These are phyloP conservation scores for Isoetes taiwanensis DNA, from an alignment of 75 land plant genomes.

Conservation along the genomic window DNA sequence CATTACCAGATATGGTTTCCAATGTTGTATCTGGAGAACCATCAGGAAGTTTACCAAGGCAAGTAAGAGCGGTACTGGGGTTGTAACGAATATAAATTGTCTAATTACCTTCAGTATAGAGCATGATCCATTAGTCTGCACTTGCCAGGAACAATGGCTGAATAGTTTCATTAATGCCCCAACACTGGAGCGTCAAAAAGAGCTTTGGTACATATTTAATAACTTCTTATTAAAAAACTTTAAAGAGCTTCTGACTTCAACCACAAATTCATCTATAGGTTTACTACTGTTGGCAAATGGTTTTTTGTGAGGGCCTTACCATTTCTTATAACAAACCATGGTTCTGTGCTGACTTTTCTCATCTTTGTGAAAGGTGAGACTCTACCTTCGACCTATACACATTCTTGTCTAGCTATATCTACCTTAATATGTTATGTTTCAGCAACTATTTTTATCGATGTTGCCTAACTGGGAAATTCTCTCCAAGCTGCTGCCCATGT, in stretches of 20 bases:
- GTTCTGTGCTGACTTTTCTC: slow-evolving; percentile 36
- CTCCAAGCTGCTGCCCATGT: slow-evolving; percentile 24
- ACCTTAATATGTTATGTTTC: background rate
- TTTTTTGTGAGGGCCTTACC: slow-evolving; percentile 18
- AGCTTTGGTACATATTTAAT: slow-evolving; percentile 21
- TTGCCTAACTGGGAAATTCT: slow-evolving; percentile 34
- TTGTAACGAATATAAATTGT: too few species aligned
- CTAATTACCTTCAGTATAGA: too few species aligned
- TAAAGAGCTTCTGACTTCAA: too few species aligned
- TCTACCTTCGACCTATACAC: background rate
- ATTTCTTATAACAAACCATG: slow-evolving; percentile 29
- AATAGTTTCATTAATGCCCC: slow-evolving; percentile 31
- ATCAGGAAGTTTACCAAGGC: too few species aligned
- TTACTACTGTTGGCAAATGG: slow-evolving; percentile 29
- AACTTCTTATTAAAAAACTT: too few species aligned
- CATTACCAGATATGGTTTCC: too few species aligned
- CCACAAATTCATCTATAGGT: too few species aligned
- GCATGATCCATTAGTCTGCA: too few species aligned
- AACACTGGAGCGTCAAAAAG: slow-evolving; percentile 27
- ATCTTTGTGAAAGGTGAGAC: slow-evolving; percentile 28
- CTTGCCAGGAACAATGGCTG: slow-evolving; percentile 27
- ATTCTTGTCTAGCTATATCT: background rate
- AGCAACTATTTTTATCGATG: slow-evolving; percentile 36
- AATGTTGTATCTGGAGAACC: too few species aligned
- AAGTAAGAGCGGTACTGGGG: too few species aligned